These are phyloP conservation scores for Pleurotus sapidus DNA, from an alignment of 768 basidiomycete species.

Conservation along the genomic window DNA sequence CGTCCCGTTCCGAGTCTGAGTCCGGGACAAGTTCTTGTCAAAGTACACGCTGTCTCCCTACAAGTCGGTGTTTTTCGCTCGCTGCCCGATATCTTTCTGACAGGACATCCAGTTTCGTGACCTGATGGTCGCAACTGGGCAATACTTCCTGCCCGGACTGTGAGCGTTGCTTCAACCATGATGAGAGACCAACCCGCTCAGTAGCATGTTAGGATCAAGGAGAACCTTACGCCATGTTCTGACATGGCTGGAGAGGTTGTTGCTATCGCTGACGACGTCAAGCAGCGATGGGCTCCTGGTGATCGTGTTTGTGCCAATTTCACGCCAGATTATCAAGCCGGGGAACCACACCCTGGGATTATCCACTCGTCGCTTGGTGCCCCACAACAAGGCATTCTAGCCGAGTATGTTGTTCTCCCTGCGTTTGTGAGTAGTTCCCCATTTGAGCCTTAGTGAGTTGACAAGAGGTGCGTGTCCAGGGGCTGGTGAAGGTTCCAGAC, in stretches of 20 bases:
- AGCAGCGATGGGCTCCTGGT: conserved; percentile 30
- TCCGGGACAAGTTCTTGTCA: conserved; percentile 35
- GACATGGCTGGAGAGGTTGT: conserved; percentile 43
- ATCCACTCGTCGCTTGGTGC: conserved; percentile 29
- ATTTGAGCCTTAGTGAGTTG: not conserved
- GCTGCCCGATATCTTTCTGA: not conserved
- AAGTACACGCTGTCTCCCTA: conserved; percentile 37
- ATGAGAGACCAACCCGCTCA: too few relatives aligned
- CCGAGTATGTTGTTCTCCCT: conserved; percentile 35
- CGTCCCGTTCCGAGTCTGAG: conserved; percentile 16
- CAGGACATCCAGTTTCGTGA: conserved; percentile 30
- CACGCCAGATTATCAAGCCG: conserved; percentile 30
- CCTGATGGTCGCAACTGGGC: conserved; percentile 25
- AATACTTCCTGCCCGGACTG: conserved; percentile 19
- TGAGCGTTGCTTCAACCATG: conserved; percentile 9
- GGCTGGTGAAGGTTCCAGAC: conserved; percentile 35
- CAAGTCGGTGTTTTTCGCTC: conserved; percentile 16
- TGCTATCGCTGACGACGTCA: conserved; percentile 21
- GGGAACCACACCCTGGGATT: conserved; percentile 25
- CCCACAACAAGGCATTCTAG: conserved; percentile 34
- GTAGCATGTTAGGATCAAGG: too few relatives aligned
- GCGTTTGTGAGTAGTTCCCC: conserved; percentile 22
- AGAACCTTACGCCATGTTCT: conserved; percentile 13
- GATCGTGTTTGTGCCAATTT: conserved; percentile 41
- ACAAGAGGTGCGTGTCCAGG: conserved; percentile 10